phyloP scores from a whole-genome alignment of 1,284 basidiomycete genomes.

The Mycena sp. region DNA sequence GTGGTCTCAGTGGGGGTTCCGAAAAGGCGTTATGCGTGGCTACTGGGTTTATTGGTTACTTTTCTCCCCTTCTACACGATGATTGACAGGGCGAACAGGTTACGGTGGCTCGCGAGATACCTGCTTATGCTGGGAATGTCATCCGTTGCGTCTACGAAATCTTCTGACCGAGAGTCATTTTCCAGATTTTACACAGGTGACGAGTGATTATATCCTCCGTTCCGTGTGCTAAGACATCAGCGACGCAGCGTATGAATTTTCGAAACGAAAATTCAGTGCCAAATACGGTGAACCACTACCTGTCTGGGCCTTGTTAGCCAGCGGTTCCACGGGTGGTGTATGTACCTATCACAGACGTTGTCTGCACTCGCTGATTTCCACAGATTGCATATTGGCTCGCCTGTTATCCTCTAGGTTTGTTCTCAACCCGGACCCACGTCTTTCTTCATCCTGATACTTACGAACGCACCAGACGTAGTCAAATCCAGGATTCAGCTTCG shows the following conservation, averaged over 20 bases:
- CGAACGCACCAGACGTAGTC: slow-evolving; percentile 73
- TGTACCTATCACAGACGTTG: slow-evolving; percentile 33
- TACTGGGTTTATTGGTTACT: slow-evolving; percentile 78
- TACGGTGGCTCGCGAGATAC: slow-evolving; percentile 93
- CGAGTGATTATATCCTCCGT: neutral
- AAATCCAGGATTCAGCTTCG: slow-evolving; percentile 92
- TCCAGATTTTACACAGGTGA: slow-evolving; percentile 79
- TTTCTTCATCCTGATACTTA: neutral
- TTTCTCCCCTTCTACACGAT: neutral
- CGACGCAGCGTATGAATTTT: slow-evolving; percentile 82
- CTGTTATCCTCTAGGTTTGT: slow-evolving; percentile 85
- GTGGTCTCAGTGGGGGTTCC: slow-evolving; percentile 87
- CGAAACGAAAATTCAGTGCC: slow-evolving; percentile 80
- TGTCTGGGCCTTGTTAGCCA: slow-evolving; percentile 88
- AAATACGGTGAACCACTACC: slow-evolving; percentile 75
- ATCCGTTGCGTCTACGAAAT: neutral
- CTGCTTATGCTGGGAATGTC: slow-evolving; percentile 89
- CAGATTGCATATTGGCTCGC: slow-evolving; percentile 94
- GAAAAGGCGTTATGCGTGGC: slow-evolving; percentile 92
- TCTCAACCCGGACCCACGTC: no score
- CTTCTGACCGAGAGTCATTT: neutral
- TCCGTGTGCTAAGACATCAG: neutral
- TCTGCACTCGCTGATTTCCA: neutral
- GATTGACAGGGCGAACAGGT: slow-evolving; percentile 58
- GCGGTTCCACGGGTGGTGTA: slow-evolving; percentile 91